Conservation (phyloP, 805 yeast species). For the Brettanomyces anomalus region DNA sequence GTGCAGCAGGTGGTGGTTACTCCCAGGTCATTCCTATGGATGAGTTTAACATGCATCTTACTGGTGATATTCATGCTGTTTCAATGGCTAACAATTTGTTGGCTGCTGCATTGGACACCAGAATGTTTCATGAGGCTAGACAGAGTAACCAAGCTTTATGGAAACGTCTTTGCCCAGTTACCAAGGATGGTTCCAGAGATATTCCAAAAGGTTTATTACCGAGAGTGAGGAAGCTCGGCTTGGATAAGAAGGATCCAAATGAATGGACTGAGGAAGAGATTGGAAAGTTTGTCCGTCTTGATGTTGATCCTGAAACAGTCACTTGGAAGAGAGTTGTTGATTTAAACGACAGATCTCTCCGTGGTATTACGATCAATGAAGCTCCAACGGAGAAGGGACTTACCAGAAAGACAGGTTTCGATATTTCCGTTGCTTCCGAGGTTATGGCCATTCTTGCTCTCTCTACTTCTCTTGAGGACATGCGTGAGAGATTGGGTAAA, state of each 20-base stretch:
- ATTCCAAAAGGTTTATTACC: slow-evolving; percentile 74
- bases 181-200: slow-evolving; percentile 62
- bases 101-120: slow-evolving; percentile 94
- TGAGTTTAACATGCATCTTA: slow-evolving; percentile 93
- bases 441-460: slow-evolving; percentile 93
- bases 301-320: slow-evolving; percentile 83
- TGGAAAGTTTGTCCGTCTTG: slow-evolving; percentile 65
- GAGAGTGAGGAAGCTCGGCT: slow-evolving; percentile 75
- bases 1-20: slow-evolving; percentile 99
- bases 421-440: slow-evolving; percentile 93
- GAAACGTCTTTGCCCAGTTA: slow-evolving; percentile 77
- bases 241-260: slow-evolving; percentile 69
- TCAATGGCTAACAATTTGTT: slow-evolving; percentile 87
- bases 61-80: slow-evolving; percentile 97
- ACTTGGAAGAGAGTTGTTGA: slow-evolving; percentile 93
- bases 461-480: slow-evolving; percentile 65
- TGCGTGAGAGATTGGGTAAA: slow-evolving; percentile 80
- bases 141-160: slow-evolving; percentile 72
- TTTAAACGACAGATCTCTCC: slow-evolving; percentile 83
- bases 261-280: slow-evolving; percentile 73
- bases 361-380: slow-evolving; percentile 84
- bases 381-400: slow-evolving; percentile 91
- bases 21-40: slow-evolving; percentile 98
- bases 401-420: slow-evolving; percentile 83
- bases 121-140: slow-evolving; percentile 90